Conservation (phyloP, 2,329 filamentous ascomycete species). For the Chalara sp. region DNA sequence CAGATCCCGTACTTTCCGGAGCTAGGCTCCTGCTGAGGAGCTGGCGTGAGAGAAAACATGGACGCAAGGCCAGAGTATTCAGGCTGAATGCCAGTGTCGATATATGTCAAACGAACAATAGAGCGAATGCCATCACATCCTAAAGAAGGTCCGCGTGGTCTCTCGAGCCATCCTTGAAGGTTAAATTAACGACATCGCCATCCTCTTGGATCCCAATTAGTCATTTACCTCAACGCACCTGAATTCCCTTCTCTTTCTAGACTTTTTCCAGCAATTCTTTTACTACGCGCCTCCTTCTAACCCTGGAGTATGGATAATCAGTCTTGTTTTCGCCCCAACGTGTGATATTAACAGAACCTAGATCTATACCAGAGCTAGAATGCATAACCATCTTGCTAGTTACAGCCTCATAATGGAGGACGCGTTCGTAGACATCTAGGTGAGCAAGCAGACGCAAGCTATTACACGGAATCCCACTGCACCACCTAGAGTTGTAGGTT, state of each 20-base stretch:
- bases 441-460: no score
- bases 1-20: constrained; percentile 11
- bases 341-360: not conserved
- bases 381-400: not conserved
- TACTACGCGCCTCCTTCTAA: not conserved
- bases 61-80: not conserved
- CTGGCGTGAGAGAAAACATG: not conserved
- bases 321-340: not conserved
- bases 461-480: no score
- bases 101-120: not conserved
- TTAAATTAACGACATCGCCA: not conserved
- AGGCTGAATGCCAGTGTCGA: not conserved
- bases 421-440: not conserved
- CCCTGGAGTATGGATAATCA: not conserved
- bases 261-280: not conserved
- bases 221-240: not conserved
- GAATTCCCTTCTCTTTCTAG: not conserved
- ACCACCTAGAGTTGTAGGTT: no score
- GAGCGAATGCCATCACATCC: constrained; percentile 1
- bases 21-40: not conserved
- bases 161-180: not conserved
- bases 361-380: not conserved
- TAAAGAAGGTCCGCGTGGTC: not conserved
- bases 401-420: not conserved
- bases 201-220: not conserved